Evolutionary conservation across 257 asterid species (phyloP), one percentile per base, ranked within the genome.

Genomic region (Solanum paucissectum): DNA sequence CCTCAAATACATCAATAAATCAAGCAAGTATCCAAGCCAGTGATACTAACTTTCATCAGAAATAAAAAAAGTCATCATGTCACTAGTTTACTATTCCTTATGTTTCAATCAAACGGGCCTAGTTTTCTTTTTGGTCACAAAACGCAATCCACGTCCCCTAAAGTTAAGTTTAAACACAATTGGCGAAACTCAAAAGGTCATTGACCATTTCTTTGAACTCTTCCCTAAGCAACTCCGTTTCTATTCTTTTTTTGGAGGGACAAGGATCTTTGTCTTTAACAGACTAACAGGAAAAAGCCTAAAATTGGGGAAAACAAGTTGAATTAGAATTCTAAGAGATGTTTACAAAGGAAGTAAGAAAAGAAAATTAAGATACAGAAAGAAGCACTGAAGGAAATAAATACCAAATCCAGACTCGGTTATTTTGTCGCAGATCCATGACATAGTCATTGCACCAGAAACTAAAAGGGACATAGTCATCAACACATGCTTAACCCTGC

Each of bases 331-430:
- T 27, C 25, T 49, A 82, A 29, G 85, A 29, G 9, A 79, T 18
- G 25, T 44, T 79, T 79, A 27, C 33, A 82, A 49, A 81, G 42
- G 21, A 86, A 71, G 68, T 71, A 86, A 75, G 29, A 81, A 55
- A 40, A 73, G 55, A 86, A 71, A 27, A 81, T 10, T 32, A 81
- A 68, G 64, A 4, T 29, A n/a, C 21, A 73, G 66, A 79, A 84
- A 33, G 74, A 37, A 82, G 20, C 21, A 82, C 44, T 29, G 27
- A 64, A 69, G 87, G 32, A 62, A 55, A 42, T 33, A 34, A 85
- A 34, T 96, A 97, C 99, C 99, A 87, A 97, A 97, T 88, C 99
- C 99, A 42, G 98, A 93, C 90, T 97, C 99, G 5, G 99, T 27
- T 89, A 97, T 97, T 91, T 92, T 93, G 91, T 97, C 99, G 55